Evolutionary conservation across 1,284 basidiomycete species (phyloP).

Genomic region (Wallemia mellicola): DNA sequence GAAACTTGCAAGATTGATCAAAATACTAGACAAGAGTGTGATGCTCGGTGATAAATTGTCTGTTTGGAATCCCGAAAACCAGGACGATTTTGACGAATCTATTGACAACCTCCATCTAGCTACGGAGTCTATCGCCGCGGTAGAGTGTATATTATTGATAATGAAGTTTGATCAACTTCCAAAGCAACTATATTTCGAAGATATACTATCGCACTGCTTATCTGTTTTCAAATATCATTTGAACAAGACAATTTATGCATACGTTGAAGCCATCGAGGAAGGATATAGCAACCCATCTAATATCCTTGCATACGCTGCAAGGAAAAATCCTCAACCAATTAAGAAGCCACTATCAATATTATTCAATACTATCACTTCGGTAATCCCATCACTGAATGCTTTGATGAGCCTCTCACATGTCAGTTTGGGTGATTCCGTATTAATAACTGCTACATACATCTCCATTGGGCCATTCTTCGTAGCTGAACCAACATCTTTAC

Average conservation of each 20-base stretch:
- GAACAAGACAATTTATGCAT: conserved; percentile 49
- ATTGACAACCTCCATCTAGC: not conserved
- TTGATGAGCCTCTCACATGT: conserved; percentile 19
- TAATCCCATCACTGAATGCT: conserved; percentile 15
- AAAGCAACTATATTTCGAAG: conserved; percentile 56
- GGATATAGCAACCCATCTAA: conserved; percentile 28
- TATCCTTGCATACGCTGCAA: conserved; percentile 21
- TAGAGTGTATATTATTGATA: not conserved
- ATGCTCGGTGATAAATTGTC: not conserved
- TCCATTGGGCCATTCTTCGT: conserved; percentile 78
- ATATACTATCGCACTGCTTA: conserved; percentile 51
- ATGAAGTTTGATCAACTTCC: not conserved
- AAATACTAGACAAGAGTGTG: not conserved
- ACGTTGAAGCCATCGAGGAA: conserved; percentile 38
- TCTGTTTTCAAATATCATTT: conserved; percentile 46
- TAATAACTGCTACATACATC: conserved; percentile 71
- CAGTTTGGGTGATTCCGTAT: conserved; percentile 53
- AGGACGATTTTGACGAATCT: not conserved
- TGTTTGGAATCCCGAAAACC: not conserved
- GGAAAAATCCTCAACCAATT: conserved; percentile 18
- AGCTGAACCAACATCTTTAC: conserved; percentile 25
- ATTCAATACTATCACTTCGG: conserved; percentile 8
- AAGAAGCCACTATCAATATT: conserved; percentile 5
- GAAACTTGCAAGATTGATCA: not conserved
- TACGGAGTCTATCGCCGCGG: not conserved